Percentiles rank a stretch among this genome's conserved stretches.
These are phyloP conservation scores for Cercospora canescens DNA, from an alignment of 2,329 filamentous ascomycete species.

Conservation along the genomic window DNA sequence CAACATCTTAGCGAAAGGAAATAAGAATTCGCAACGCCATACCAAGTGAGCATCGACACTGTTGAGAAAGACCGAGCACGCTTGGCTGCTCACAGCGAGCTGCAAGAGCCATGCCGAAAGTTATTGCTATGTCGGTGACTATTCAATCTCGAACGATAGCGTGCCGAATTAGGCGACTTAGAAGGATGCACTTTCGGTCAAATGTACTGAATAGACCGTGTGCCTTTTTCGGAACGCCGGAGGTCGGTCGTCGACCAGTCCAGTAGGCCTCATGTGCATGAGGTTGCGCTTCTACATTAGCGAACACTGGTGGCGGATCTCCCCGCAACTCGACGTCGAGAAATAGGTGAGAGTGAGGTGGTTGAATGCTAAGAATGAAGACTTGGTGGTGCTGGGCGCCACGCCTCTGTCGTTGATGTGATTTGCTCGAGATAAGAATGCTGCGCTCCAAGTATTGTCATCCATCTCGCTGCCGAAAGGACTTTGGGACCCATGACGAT, in stretches of 20 bases:
- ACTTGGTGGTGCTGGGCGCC: constrained; percentile 3
- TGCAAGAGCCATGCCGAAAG: background rate
- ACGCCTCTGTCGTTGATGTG: background rate
- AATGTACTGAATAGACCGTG: background rate
- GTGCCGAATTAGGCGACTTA: background rate
- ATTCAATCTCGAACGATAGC: background rate
- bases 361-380: background rate
- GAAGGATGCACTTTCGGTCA: background rate
- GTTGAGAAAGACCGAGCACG: background rate
- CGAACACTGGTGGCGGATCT: background rate
- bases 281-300: background rate
- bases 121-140: background rate
- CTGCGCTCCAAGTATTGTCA: background rate
- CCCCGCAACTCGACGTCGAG: background rate
- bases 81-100: background rate
- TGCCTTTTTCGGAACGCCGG: background rate
- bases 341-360: background rate
- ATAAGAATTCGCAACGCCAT: background rate
- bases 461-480: background rate
- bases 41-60: background rate
- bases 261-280: background rate
- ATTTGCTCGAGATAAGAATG: constrained; percentile 9
- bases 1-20: background rate
- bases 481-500: background rate
- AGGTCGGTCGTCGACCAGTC: background rate